These are phyloP conservation scores for Pseudogymnoascus sp. DNA, from an alignment of 2,329 filamentous ascomycete species.

Conservation along the genomic window DNA sequence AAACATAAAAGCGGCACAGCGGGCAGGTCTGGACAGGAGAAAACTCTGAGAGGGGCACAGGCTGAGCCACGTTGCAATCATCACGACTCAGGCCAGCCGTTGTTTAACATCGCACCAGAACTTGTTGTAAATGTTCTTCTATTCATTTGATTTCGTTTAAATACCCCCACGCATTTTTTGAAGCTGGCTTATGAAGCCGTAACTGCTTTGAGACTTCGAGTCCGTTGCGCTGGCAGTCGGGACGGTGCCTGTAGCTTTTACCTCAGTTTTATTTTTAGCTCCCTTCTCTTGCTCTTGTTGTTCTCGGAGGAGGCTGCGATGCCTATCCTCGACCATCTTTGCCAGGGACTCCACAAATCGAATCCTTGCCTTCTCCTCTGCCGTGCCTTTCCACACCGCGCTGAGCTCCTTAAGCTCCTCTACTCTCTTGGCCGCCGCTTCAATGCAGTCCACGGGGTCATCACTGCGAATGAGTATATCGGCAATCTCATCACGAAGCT, in stretches of 20 bases:
- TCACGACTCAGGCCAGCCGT: neutral
- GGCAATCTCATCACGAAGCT: constrained; percentile 62
- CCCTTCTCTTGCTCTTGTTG: constrained; percentile 25
- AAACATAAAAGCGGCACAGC: neutral
- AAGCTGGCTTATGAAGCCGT: constrained; percentile 28
- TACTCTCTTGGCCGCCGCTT: constrained; percentile 64
- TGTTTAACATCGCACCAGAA: neutral
- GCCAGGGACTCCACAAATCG: constrained; percentile 76
- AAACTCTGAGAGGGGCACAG: neutral
- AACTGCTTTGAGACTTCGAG: constrained; percentile 22
- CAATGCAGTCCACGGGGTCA: constrained; percentile 58
- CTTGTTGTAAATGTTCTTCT: neutral
- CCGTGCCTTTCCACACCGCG: constrained; percentile 88
- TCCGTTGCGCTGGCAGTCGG: constrained; percentile 14
- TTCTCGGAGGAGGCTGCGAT: constrained; percentile 26
- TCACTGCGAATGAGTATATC: constrained; percentile 51
- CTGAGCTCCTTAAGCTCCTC: constrained; percentile 69
- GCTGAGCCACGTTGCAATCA: neutral
- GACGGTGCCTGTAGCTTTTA: neutral
- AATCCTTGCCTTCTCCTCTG: constrained; percentile 77
- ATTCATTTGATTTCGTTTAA: constrained; percentile 13
- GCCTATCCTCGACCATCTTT: constrained; percentile 71
- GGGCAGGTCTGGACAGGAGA: neutral
- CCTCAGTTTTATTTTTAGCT: constrained; percentile 13
- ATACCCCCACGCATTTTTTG: constrained; percentile 27